phyloP scores from a whole-genome alignment of 257 asterid genomes.

The Hygrophila difformis region DNA sequence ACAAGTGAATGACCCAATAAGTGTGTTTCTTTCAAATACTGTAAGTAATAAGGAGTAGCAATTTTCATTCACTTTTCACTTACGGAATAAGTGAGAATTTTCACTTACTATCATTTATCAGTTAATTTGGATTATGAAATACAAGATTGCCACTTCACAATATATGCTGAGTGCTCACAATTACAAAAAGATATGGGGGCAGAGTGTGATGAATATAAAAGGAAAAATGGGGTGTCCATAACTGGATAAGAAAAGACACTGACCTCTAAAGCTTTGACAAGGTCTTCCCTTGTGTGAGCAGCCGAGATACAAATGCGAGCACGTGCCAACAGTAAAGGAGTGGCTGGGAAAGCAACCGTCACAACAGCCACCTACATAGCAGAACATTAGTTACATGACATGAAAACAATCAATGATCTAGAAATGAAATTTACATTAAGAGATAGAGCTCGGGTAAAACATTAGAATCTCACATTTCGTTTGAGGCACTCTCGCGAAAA shows the following conservation, averaged over 20 bases:
- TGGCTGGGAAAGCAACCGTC: slow-evolving; percentile 95
- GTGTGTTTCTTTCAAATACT: too few relatives aligned
- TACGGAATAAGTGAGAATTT: neutral
- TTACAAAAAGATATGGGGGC: neutral
- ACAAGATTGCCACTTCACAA: too few relatives aligned
- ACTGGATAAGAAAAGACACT: neutral
- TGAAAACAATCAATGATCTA: neutral
- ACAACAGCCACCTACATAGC: slow-evolving; percentile 78
- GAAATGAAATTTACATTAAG: neutral
- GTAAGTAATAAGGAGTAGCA: too few relatives aligned
- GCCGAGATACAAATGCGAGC: slow-evolving; percentile 96
- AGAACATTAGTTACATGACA: too few relatives aligned
- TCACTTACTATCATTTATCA: too few relatives aligned
- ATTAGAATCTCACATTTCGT: slow-evolving; percentile 42
- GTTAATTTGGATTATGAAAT: too few relatives aligned
- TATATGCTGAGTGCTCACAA: neutral
- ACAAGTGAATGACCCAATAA: too few relatives aligned
- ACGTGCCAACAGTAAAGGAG: slow-evolving; percentile 91
- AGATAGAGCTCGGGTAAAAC: neutral
- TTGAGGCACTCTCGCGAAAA: slow-evolving; percentile 95
- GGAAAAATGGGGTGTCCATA: neutral
- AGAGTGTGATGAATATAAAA: neutral
- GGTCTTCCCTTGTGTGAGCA: slow-evolving; percentile 91
- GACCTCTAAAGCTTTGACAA: slow-evolving; percentile 82
- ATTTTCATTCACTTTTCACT: too few relatives aligned